phyloP scores from a whole-genome alignment of 2,329 filamentous ascomycete genomes.

The Lasiodiplodia gonubiensis region DNA sequence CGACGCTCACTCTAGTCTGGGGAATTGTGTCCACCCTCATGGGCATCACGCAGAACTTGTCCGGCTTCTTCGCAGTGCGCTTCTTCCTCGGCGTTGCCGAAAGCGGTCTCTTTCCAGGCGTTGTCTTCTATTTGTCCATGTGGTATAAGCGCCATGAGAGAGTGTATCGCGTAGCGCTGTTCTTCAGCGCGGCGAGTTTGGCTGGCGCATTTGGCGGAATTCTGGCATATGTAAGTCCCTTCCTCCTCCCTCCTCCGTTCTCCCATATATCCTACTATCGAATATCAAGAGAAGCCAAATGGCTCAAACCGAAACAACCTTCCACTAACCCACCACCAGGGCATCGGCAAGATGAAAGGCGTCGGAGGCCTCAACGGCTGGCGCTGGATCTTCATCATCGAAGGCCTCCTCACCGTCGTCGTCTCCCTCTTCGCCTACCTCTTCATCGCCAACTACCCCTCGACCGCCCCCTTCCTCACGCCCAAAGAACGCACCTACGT shows the following conservation, averaged over 20 bases:
- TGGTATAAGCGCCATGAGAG: slow-evolving; percentile 67
- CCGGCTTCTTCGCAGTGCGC: slow-evolving; percentile 53
- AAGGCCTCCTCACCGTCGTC: slow-evolving; percentile 44
- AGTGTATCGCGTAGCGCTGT: slow-evolving; percentile 64
- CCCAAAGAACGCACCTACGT: slow-evolving; percentile 62
- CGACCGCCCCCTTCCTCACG: slow-evolving; percentile 63
- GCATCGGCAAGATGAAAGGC: slow-evolving; percentile 66
- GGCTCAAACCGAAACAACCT: not conserved
- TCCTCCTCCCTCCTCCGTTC: not conserved
- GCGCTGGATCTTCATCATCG: slow-evolving; percentile 51
- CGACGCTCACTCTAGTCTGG: slow-evolving; percentile 57
- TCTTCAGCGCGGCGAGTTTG: slow-evolving; percentile 63
- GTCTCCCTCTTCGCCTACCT: slow-evolving; percentile 50
- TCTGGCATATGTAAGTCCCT: slow-evolving; percentile 51
- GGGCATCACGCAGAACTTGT: slow-evolving; percentile 54
- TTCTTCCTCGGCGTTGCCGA: slow-evolving; percentile 51
- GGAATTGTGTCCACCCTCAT: slow-evolving; percentile 58
- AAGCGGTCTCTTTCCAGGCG: slow-evolving; percentile 46
- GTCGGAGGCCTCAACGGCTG: slow-evolving; percentile 53
- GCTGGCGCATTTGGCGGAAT: slow-evolving; percentile 67
- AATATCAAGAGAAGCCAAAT: not conserved
- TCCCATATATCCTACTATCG: not conserved
- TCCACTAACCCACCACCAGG: slow-evolving; percentile 33
- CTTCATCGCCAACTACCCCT: slow-evolving; percentile 71
- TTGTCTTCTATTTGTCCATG: slow-evolving; percentile 64